Conservation (phyloP, 129 eudicot genomes). For the Chrysanthemum lavandulifolium region DNA sequence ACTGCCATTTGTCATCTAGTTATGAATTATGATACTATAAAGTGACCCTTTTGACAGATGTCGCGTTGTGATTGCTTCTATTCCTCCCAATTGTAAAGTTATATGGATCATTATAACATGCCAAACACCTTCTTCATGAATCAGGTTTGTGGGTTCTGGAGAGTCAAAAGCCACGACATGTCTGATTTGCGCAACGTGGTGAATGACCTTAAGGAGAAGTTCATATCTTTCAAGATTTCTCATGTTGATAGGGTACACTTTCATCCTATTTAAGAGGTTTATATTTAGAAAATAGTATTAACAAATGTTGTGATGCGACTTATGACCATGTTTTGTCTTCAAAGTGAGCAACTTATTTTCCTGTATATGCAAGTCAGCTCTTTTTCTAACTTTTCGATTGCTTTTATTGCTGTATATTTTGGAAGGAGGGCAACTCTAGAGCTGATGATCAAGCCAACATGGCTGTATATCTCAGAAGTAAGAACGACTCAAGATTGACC, state of each 20-base stretch:
- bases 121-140: background rate
- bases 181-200: no score
- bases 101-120: background rate
- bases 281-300: background rate
- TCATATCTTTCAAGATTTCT: background rate
- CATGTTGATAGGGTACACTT: conserved; percentile 2
- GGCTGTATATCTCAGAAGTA: background rate
- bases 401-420: background rate
- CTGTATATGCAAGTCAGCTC: background rate
- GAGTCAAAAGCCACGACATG: no score
- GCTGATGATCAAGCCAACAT: background rate
- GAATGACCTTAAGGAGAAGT: no score
- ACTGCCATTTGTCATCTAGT: background rate
- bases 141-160: no score
- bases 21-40: background rate
- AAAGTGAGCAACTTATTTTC: background rate
- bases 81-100: background rate
- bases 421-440: background rate
- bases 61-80: background rate
- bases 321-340: background rate
- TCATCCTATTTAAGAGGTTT: no score
- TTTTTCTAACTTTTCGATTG: background rate
- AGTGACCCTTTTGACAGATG: background rate
- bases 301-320: background rate
- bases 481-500: background rate